Base-by-base conservation (phyloP, 2,329 filamentous ascomycete species). In the Talaromyces marneffei region DNA sequence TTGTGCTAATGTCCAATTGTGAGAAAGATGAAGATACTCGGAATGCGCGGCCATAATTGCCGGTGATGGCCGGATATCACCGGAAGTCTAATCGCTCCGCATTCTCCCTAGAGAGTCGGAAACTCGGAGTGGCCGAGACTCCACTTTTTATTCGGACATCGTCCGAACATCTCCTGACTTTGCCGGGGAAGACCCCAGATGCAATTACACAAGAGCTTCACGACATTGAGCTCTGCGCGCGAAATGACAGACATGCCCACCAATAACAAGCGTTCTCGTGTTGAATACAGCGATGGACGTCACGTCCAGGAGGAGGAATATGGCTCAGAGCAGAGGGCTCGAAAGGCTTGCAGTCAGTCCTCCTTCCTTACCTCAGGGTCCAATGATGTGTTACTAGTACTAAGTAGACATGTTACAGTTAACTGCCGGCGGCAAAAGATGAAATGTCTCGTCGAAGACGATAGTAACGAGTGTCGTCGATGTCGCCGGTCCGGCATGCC, bases 261-360 rank as follows among this genome's bases (percentile, higher is more conserved):
- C 42, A 58, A 59, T 50, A 53, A 59, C 31, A 53, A 59, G 46
- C 60, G 56, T n/a, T 7, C 23, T 33, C 55, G 57, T 39, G 40
- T 48, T 8, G 50, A 59, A n/a, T 29, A 59, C 20, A n/a, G 35
- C 25, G n/a, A 52, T 52, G 56, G 31, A 20, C 14, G 31, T 5
- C 55, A 23, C 31, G 39, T 20, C 31, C 60, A 50, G 10, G 37
- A 57, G n/a, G 48, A 44, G 46, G 57, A 59, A 10, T 37, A 59
- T 35, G 56, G 37, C n/a, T 14, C 50, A 12, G 60, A 62, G 60
- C 60, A 59, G 40, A 62, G 57, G 39, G 56, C 60, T 50, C 60
- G 60, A 44, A 62, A 62, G 60, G 60, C 60, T 20, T 62, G 60
- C 52, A 62, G 60, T 62, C 46, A 57, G 60, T 58, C 27, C 10